Percentiles rank a stretch among this genome's conserved stretches.
phyloP scores from a whole-genome alignment of 2,329 filamentous ascomycete species.

The Stagonosporopsis tanaceti region DNA sequence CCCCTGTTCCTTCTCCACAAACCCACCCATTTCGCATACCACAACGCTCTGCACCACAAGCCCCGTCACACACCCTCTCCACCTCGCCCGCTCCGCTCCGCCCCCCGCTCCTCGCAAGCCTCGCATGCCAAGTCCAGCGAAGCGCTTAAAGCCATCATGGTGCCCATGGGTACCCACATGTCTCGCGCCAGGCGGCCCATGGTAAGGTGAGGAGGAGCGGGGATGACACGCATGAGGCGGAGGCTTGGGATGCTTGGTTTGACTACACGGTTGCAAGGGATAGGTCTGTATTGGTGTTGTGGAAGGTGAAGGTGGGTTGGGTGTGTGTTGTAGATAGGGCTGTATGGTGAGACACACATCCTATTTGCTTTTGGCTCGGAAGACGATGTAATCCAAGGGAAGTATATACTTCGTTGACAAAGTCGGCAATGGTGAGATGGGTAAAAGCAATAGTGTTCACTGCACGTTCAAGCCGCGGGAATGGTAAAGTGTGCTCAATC shows the following conservation, averaged over 20 bases:
- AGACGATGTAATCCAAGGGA: neutral
- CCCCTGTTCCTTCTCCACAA: too few relatives aligned
- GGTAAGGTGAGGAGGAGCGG: neutral
- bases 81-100: neutral
- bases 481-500: neutral
- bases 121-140: neutral
- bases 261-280: neutral
- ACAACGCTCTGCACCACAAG: too few relatives aligned
- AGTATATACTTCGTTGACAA: neutral
- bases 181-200: neutral
- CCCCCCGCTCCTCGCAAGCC: neutral
- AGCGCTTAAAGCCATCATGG: conserved; percentile 1
- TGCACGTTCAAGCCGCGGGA: neutral
- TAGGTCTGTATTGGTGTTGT: neutral
- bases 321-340: too few relatives aligned
- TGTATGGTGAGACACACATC: too few relatives aligned
- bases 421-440: neutral
- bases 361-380: too few relatives aligned
- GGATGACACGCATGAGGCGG: neutral
- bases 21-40: too few relatives aligned
- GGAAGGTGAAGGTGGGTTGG: too few relatives aligned
- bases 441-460: neutral
- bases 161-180: neutral
- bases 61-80: too few relatives aligned
- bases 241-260: conserved; percentile 3